Percentiles rank a stretch among this genome's conserved stretches.
Evolutionary conservation across 495 filamentous ascomycete species (phyloP).

Genomic region (Penicillium tannophilum): DNA sequence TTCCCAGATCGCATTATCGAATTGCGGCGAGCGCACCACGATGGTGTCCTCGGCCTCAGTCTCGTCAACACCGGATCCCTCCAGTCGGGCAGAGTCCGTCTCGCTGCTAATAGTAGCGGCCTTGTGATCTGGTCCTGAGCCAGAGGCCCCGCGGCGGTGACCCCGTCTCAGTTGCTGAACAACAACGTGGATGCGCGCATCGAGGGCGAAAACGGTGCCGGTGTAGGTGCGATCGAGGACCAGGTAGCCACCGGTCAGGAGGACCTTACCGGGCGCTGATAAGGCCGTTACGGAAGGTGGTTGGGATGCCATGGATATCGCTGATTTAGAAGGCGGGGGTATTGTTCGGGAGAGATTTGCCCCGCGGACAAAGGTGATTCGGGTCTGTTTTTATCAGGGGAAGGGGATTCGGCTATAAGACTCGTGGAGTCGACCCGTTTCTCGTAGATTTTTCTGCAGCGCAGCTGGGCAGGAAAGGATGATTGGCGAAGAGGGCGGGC

Average conservation of each 20-base stretch:
- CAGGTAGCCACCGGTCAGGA: slow-evolving; percentile 92
- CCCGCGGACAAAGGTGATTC: slow-evolving; percentile 8
- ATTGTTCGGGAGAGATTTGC: slow-evolving; percentile 8
- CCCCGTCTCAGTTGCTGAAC: slow-evolving; percentile 57
- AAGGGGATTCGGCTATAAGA: neutral
- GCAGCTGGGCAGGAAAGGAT: slow-evolving; percentile 2
- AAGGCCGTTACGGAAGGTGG: slow-evolving; percentile 56
- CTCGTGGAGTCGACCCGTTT: neutral
- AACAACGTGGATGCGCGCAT: slow-evolving; percentile 87
- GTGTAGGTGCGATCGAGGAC: slow-evolving; percentile 88
- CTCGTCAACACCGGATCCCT: slow-evolving; percentile 20
- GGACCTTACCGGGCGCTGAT: slow-evolving; percentile 94
- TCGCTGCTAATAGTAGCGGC: slow-evolving; percentile 12
- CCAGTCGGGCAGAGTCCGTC: slow-evolving; percentile 4
- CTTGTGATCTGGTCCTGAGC: slow-evolving; percentile 23
- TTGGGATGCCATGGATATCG: slow-evolving; percentile 20
- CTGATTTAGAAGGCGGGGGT: slow-evolving; percentile 18
- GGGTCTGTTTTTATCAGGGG: neutral
- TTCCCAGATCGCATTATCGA: slow-evolving; percentile 80
- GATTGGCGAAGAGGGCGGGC: neutral
- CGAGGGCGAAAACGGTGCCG: slow-evolving; percentile 89
- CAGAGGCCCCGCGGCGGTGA: slow-evolving; percentile 30
- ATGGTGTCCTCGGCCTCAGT: slow-evolving; percentile 55
- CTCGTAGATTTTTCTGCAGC: slow-evolving; percentile 1
- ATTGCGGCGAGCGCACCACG: slow-evolving; percentile 88